phyloP scores from a whole-genome alignment of 164 flowering plant species.

The Magnolia sinica region DNA sequence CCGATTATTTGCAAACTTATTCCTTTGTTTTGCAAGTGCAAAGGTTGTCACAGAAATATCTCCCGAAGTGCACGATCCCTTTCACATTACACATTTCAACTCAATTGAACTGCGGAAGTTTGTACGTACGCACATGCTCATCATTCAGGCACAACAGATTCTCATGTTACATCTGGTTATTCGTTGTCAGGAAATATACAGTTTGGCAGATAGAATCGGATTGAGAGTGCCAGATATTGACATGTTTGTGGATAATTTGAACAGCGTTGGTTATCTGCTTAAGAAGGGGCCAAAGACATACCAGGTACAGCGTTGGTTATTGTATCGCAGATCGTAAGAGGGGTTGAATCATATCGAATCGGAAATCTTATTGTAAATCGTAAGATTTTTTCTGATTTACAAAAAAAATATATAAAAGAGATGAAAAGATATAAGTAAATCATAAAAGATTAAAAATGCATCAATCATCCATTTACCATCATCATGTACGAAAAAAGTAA shows the following conservation, averaged over 20 bases:
- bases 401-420: too few relatives aligned
- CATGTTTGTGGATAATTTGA: conserved; percentile 77
- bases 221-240: conserved; percentile 94
- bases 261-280: conserved; percentile 80
- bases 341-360: too few relatives aligned
- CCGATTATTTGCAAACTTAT: background rate
- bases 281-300: conserved; percentile 95
- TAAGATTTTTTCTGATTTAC: too few relatives aligned
- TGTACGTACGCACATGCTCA: background rate
- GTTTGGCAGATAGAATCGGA: conserved; percentile 85
- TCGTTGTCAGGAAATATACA: conserved; percentile 76
- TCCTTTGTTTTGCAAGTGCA: background rate
- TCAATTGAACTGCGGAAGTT: background rate
- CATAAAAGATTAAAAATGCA: too few relatives aligned
- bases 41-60: background rate
- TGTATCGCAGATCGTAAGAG: too few relatives aligned
- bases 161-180: background rate
- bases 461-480: too few relatives aligned
- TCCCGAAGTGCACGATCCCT: background rate
- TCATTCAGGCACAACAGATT: background rate
- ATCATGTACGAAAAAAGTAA: too few relatives aligned
- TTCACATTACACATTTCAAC: background rate
- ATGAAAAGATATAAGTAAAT: too few relatives aligned
- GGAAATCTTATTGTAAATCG: too few relatives aligned
- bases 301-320: conserved; percentile 46